phyloP scores from a whole-genome alignment of 768 basidiomycete species.

The Omphalotus guepiniiformis region DNA sequence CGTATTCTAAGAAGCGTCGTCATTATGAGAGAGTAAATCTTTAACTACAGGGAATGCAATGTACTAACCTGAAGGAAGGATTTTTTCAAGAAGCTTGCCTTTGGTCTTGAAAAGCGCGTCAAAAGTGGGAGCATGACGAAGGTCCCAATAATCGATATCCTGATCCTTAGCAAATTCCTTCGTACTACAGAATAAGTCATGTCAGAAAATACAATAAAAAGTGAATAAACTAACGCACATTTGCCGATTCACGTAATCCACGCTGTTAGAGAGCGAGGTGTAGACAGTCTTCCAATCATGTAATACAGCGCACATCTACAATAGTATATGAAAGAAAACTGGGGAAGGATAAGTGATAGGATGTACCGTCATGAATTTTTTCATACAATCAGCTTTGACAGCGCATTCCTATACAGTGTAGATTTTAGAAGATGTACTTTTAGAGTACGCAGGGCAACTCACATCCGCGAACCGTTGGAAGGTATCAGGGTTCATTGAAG shows the following conservation, averaged over 20 bases:
- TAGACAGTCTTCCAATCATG: constrained; percentile 23
- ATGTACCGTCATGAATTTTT: constrained; percentile 3
- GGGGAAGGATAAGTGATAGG: not conserved
- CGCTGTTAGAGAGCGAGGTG: not conserved
- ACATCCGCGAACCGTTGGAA: constrained; percentile 8
- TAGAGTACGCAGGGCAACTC: not conserved
- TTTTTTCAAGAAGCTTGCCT: constrained; percentile 32
- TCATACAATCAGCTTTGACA: not conserved
- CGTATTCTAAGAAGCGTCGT: constrained; percentile 26
- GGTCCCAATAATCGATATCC: constrained; percentile 40
- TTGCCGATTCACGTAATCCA: constrained; percentile 9
- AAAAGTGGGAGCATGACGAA: constrained; percentile 37
- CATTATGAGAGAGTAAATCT: not conserved
- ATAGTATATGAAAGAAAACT: not conserved
- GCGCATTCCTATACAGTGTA: constrained; percentile 1
- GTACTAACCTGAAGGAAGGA: constrained; percentile 33
- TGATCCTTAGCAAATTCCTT: constrained; percentile 17
- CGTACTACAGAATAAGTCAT: constrained; percentile 8
- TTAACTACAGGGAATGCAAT: no score
- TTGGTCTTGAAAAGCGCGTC: constrained; percentile 33
- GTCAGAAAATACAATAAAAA: not conserved
- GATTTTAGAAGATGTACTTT: not conserved
- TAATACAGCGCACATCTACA: constrained; percentile 22
- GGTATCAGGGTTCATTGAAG: not conserved
- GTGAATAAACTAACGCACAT: constrained; percentile 13